These are phyloP conservation scores for Eucalyptus paniculata DNA, from an alignment of 345 rosid genomes.

Conservation along the genomic window DNA sequence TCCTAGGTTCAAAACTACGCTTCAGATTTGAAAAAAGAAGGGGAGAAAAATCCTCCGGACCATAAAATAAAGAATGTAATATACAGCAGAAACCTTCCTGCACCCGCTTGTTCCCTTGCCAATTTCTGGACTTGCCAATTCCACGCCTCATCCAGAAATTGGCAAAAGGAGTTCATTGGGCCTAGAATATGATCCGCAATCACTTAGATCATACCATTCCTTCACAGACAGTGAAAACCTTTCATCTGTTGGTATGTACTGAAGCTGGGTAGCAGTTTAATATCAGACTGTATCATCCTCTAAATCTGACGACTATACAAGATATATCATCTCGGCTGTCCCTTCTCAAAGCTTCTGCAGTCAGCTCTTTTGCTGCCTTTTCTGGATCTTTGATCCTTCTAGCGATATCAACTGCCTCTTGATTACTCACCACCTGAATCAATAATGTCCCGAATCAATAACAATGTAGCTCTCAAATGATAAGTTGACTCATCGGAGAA, in stretches of 20 bases:
- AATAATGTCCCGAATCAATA: neutral
- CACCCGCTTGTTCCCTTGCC: neutral
- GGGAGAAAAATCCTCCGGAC: neutral
- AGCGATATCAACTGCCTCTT: slow-evolving; percentile 48
- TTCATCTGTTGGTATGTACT: neutral
- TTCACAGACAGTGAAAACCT: neutral
- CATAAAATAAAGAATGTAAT: neutral
- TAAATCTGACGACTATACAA: slow-evolving; percentile 49
- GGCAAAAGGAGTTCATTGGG: neutral
- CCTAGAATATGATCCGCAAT: neutral
- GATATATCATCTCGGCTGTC: slow-evolving; percentile 59
- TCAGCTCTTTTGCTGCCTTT: slow-evolving; percentile 35
- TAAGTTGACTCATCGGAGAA: neutral
- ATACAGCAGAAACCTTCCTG: neutral
- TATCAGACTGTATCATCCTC: neutral
- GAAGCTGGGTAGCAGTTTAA: neutral
- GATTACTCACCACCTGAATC: slow-evolving; percentile 41
- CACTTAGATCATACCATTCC: neutral
- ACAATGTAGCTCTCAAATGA: neutral
- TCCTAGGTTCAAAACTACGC: neutral
- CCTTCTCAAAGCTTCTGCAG: slow-evolving; percentile 32
- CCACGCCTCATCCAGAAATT: neutral
- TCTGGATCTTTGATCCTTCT: slow-evolving; percentile 35
- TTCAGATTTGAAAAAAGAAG: neutral
- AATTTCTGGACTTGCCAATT: neutral